Percentiles rank a stretch among this genome's conserved stretches.
These are phyloP conservation scores for Silene vulgaris DNA, from an alignment of 179 eudicot species.

Conservation along the genomic window DNA sequence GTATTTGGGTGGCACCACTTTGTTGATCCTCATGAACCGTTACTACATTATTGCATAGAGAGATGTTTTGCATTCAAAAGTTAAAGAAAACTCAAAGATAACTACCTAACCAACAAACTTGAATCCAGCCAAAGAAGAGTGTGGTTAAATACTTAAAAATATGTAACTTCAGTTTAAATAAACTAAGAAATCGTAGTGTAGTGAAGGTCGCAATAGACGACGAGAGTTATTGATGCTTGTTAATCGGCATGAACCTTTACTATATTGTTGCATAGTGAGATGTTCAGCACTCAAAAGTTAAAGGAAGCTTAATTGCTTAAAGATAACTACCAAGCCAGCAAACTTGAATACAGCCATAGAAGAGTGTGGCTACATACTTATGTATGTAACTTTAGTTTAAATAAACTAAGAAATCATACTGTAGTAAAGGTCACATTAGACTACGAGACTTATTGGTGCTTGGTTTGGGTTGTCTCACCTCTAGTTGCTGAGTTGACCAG, in stretches of 20 bases:
- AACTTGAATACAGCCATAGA: not conserved
- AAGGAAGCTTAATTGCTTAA: too few species aligned
- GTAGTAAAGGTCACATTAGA: not conserved
- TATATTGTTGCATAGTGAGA: not conserved
- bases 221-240: not conserved
- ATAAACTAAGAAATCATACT: not conserved
- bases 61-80: not conserved
- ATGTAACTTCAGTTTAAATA: too few species aligned
- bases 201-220: not conserved
- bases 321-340: too few species aligned
- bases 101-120: not conserved
- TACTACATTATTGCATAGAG: not conserved
- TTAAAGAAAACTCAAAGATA: not conserved
- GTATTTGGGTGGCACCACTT: not conserved
- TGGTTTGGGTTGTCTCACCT: slow-evolving; percentile 2
- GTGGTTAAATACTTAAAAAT: too few species aligned
- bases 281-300: not conserved
- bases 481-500: not conserved
- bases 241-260: not conserved
- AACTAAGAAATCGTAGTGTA: not conserved
- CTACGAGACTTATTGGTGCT: not conserved
- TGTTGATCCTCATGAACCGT: not conserved
- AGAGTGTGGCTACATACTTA: not conserved
- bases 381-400: not conserved
- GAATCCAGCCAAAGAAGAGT: not conserved